Conservation (phyloP, 2,329 filamentous ascomycete genomes). For the Ophiostoma tasmaniense region DNA sequence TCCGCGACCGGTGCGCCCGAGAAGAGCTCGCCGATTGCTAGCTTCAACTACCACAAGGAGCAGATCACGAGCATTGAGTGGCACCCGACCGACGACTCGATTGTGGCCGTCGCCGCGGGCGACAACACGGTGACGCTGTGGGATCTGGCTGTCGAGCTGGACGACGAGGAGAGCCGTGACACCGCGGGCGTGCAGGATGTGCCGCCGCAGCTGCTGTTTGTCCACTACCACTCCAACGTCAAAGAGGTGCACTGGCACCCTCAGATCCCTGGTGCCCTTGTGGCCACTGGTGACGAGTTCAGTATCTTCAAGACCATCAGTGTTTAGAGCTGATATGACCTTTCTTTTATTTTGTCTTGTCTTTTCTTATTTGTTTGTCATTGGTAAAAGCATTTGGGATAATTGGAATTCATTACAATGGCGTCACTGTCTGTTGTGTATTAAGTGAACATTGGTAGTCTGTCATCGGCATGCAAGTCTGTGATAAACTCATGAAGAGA, state of each 20-base stretch:
- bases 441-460: background rate
- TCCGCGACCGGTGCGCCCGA: constrained; percentile 29
- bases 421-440: background rate
- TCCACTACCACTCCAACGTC: constrained; percentile 89
- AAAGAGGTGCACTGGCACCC: constrained; percentile 98
- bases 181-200: constrained; percentile 82
- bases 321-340: constrained; percentile 39
- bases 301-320: constrained; percentile 79
- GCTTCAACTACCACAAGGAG: constrained; percentile 91
- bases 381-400: constrained; percentile 5
- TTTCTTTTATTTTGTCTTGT: background rate
- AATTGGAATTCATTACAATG: constrained; percentile 1
- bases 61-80: constrained; percentile 94
- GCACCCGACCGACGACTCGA: constrained; percentile 95
- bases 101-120: constrained; percentile 82
- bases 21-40: constrained; percentile 72
- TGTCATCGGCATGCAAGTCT: background rate
- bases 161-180: constrained; percentile 92
- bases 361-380: background rate
- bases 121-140: constrained; percentile 93
- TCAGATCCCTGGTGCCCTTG: constrained; percentile 81
- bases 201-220: constrained; percentile 88
- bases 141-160: constrained; percentile 93
- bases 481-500: background rate
- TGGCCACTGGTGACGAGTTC: constrained; percentile 87